Evolutionary conservation across 176 grass and related monocot genomes (phyloP).

Genomic region (Elymus sibiricus): DNA sequence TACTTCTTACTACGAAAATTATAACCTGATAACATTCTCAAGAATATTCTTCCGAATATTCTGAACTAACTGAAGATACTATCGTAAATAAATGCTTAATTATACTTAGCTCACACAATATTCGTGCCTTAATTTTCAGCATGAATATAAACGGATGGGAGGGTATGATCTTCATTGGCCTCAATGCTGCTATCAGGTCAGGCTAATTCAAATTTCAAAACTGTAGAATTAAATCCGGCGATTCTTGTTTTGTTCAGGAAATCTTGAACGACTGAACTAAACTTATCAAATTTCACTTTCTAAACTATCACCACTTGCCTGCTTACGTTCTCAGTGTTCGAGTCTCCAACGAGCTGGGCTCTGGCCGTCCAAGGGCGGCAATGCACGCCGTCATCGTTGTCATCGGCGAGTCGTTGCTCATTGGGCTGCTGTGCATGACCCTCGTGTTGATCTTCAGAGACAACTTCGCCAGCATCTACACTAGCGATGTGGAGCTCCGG

Average conservation of each 20-base stretch:
- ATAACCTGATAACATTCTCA: not conserved
- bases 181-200: conserved; percentile 52
- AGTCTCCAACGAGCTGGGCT: conserved; percentile 53
- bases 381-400: conserved; percentile 39
- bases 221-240: not conserved
- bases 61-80: conserved; percentile 26
- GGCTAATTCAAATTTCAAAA: not conserved
- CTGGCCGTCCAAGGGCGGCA: not conserved
- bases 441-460: conserved; percentile 22
- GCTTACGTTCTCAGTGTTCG: conserved; percentile 27
- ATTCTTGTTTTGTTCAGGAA: not conserved
- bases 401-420: conserved; percentile 21
- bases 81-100: not conserved
- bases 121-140: conserved; percentile 16
- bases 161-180: conserved; percentile 52
- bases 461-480: conserved; percentile 35
- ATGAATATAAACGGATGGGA: conserved; percentile 71
- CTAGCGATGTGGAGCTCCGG: not conserved
- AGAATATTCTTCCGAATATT: not conserved
- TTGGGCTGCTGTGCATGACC: conserved; percentile 43
- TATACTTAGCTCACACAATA: not conserved
- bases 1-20: not conserved
- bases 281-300: not conserved
- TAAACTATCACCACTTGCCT: not conserved
- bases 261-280: not conserved